phyloP scores from a whole-genome alignment of 2,329 filamentous ascomycete genomes.

The Cadophora gregata region DNA sequence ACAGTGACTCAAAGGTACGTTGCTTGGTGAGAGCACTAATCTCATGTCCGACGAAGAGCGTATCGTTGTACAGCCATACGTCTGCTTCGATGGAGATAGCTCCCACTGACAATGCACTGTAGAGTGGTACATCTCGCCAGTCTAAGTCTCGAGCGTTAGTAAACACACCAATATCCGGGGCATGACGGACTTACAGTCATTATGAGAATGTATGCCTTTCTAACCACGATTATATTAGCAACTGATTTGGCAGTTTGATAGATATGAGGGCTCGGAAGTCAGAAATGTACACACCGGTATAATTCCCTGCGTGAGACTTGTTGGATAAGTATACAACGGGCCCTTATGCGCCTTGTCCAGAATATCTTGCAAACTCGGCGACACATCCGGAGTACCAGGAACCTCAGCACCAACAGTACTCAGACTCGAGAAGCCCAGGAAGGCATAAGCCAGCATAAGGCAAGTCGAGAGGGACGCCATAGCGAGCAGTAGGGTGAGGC shows the following conservation, averaged over 20 bases:
- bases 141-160: slow-evolving; percentile 58
- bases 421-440: slow-evolving; percentile 17
- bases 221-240: slow-evolving; percentile 29
- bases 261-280: not conserved
- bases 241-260: not conserved
- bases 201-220: slow-evolving; percentile 62
- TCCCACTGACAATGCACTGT: slow-evolving; percentile 38
- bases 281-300: slow-evolving; percentile 53
- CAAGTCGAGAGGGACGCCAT: slow-evolving; percentile 31
- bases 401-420: slow-evolving; percentile 20
- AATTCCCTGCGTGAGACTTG: slow-evolving; percentile 64
- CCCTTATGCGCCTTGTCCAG: slow-evolving; percentile 58
- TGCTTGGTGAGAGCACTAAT: slow-evolving; percentile 34
- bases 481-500: slow-evolving; percentile 9
- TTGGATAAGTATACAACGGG: slow-evolving; percentile 63
- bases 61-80: slow-evolving; percentile 42
- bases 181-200: slow-evolving; percentile 62
- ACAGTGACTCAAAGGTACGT: slow-evolving; percentile 39
- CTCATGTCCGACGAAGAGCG: slow-evolving; percentile 40
- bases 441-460: slow-evolving; percentile 26
- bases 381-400: slow-evolving; percentile 44
- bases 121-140: slow-evolving; percentile 41
- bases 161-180: slow-evolving; percentile 52
- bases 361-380: slow-evolving; percentile 59
- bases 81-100: slow-evolving; percentile 39